These are phyloP conservation scores for Apiospora aurea DNA, from an alignment of 2,329 filamentous ascomycete species.

Conservation along the genomic window DNA sequence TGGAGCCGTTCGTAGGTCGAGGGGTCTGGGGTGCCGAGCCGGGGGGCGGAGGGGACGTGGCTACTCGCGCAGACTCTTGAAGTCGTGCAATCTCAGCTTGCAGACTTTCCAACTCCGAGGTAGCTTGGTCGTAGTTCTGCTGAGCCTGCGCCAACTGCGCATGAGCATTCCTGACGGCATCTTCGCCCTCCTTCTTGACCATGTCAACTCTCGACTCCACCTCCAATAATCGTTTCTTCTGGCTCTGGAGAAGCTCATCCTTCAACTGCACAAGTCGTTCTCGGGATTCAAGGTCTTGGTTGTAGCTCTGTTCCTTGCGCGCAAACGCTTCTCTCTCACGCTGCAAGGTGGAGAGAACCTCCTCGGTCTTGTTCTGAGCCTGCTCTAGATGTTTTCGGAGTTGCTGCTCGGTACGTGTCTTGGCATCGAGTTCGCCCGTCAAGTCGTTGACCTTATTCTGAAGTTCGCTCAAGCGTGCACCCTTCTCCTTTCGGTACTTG, in stretches of 20 bases:
- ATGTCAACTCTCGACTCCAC: constrained; percentile 69
- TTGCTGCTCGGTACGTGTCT: constrained; percentile 80
- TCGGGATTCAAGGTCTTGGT: constrained; percentile 83
- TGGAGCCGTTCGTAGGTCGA: constrained; percentile 60
- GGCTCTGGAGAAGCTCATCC: constrained; percentile 76
- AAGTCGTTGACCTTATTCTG: constrained; percentile 90
- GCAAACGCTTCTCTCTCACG: constrained; percentile 84
- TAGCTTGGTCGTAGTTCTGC: constrained; percentile 53
- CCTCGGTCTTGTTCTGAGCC: constrained; percentile 85
- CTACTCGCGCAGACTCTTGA: constrained; percentile 54
- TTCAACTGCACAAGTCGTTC: constrained; percentile 84
- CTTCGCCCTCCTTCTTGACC: constrained; percentile 71
- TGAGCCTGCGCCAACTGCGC: constrained; percentile 64
- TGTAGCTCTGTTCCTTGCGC: constrained; percentile 84
- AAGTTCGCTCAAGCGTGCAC: constrained; percentile 84
- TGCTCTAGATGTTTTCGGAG: constrained; percentile 84
- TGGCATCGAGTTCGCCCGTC: constrained; percentile 75
- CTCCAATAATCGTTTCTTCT: constrained; percentile 73
- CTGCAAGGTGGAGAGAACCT: constrained; percentile 81
- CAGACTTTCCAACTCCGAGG: constrained; percentile 57
- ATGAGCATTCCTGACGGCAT: constrained; percentile 62
- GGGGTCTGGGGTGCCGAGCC: constrained; percentile 67
- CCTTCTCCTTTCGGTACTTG: constrained; percentile 94
- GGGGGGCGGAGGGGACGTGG: constrained; percentile 43
- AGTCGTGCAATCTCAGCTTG: constrained; percentile 62